Conservation (phyloP, 805 yeast genomes). For the Kregervanrija delftensis region DNA sequence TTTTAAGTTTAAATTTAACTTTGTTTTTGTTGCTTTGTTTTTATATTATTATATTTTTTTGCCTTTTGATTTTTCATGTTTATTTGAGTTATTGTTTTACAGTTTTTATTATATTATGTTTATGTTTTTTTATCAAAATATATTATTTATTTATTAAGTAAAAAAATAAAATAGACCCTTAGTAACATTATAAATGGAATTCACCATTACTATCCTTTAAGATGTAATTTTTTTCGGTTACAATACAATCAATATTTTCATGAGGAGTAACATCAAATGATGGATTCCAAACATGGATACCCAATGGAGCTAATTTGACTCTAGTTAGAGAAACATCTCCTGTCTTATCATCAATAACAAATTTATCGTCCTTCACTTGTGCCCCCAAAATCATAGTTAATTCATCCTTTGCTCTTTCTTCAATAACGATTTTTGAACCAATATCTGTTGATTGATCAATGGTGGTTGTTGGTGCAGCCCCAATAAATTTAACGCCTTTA, state of each 20-base stretch:
- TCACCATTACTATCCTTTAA: conserved; percentile 43
- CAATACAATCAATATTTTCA: conserved; percentile 75
- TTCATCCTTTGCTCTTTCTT: conserved; percentile 79
- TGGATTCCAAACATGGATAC: conserved; percentile 89
- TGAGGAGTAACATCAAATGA: conserved; percentile 92
- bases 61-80: background rate
- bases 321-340: conserved; percentile 31
- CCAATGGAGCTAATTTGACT: conserved; percentile 80
- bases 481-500: conserved; percentile 71
- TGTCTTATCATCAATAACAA: conserved; percentile 22
- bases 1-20: background rate
- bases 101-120: conserved; percentile 1
- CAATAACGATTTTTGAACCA: conserved; percentile 78
- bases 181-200: conserved; percentile 27
- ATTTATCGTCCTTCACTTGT: conserved; percentile 30
- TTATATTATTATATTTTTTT: background rate
- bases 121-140: conserved; percentile 5
- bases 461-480: conserved; percentile 94
- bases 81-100: conserved; percentile 5
- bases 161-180: background rate
- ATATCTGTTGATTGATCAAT: conserved; percentile 59
- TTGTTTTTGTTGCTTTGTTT: background rate
- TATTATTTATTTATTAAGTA: background rate
- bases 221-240: conserved; percentile 68
- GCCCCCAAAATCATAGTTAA: conserved; percentile 73